A percentile compares a stretch with the other conserved stretches of the same genome.
Evolutionary conservation across 2,329 filamentous ascomycete genomes (phyloP).

Genomic region (Chaetomiaceae sp.): DNA sequence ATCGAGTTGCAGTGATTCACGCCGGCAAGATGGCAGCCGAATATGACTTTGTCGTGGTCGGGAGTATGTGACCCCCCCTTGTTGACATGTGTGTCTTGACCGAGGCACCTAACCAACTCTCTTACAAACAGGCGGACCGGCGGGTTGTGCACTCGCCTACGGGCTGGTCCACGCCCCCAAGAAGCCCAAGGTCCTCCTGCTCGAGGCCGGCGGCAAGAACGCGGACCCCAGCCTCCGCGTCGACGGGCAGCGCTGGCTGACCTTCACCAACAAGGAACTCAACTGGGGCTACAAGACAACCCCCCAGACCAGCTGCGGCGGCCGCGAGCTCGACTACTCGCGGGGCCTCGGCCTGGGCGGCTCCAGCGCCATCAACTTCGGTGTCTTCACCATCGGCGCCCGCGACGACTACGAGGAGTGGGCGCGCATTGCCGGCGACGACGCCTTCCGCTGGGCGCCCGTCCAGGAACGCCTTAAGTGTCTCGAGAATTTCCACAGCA

Average conservation of each 20-base stretch:
- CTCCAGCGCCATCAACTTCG: conserved; percentile 51
- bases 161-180: conserved; percentile 44
- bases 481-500: conserved; percentile 50
- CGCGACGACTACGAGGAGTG: conserved; percentile 59
- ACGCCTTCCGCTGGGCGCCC: conserved; percentile 50
- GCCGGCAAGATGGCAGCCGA: conserved; percentile 14
- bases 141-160: conserved; percentile 53
- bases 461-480: conserved; percentile 47
- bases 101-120: neutral
- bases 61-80: conserved; percentile 27
- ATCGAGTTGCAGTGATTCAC: too few species aligned
- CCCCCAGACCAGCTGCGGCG: conserved; percentile 41
- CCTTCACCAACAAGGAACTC: conserved; percentile 44
- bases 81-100: neutral
- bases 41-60: conserved; percentile 36
- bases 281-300: conserved; percentile 51
- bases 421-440: conserved; percentile 52
- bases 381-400: conserved; percentile 51
- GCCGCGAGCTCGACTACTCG: conserved; percentile 44
- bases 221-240: conserved; percentile 44
- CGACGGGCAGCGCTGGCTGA: conserved; percentile 52
- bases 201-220: conserved; percentile 55
- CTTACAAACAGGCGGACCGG: conserved; percentile 47
- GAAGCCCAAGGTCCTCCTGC: conserved; percentile 51
- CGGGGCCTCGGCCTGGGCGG: conserved; percentile 50